These are phyloP conservation scores for Viridothelium virens DNA, from an alignment of 495 filamentous ascomycete species.

Conservation along the genomic window DNA sequence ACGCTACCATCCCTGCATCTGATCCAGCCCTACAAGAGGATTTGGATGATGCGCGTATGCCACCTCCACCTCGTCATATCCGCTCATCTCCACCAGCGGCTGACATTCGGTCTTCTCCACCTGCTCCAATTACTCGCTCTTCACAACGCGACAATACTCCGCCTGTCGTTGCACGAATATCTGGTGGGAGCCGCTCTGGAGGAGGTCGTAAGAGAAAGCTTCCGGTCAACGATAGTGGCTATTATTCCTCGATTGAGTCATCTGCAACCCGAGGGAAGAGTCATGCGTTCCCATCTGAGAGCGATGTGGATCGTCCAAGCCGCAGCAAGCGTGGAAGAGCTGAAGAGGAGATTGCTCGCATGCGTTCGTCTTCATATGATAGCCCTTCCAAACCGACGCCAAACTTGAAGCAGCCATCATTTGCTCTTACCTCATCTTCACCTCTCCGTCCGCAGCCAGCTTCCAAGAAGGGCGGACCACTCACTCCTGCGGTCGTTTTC, in stretches of 20 bases:
- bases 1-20: slow-evolving; percentile 88
- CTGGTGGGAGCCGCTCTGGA: slow-evolving; percentile 48
- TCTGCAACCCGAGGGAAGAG: slow-evolving; percentile 70
- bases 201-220: slow-evolving; percentile 61
- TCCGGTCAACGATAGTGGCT: slow-evolving; percentile 87
- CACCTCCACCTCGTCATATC: slow-evolving; percentile 34
- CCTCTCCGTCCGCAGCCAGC: slow-evolving; percentile 57
- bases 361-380: slow-evolving; percentile 86
- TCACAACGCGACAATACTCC: slow-evolving; percentile 61
- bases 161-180: slow-evolving; percentile 56
- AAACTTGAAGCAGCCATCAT: slow-evolving; percentile 43
- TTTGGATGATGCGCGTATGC: slow-evolving; percentile 32
- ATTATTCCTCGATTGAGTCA: slow-evolving; percentile 95
- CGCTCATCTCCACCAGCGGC: slow-evolving; percentile 55
- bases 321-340: slow-evolving; percentile 80
- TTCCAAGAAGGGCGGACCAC: slow-evolving; percentile 43
- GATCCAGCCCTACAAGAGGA: slow-evolving; percentile 67
- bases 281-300: slow-evolving; percentile 58
- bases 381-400: slow-evolving; percentile 64
- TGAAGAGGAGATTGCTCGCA: slow-evolving; percentile 91
- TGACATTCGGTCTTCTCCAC: slow-evolving; percentile 78
- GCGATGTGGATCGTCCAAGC: slow-evolving; percentile 57
- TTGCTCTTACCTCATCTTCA: slow-evolving; percentile 53
- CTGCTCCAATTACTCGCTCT: slow-evolving; percentile 49
- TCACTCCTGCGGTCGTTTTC: slow-evolving; percentile 82